A percentile compares a stretch with the other conserved stretches of the same genome.
These are phyloP conservation scores for Albugo candida DNA, from an alignment of 352 stramenopile genomes.

Conservation along the genomic window DNA sequence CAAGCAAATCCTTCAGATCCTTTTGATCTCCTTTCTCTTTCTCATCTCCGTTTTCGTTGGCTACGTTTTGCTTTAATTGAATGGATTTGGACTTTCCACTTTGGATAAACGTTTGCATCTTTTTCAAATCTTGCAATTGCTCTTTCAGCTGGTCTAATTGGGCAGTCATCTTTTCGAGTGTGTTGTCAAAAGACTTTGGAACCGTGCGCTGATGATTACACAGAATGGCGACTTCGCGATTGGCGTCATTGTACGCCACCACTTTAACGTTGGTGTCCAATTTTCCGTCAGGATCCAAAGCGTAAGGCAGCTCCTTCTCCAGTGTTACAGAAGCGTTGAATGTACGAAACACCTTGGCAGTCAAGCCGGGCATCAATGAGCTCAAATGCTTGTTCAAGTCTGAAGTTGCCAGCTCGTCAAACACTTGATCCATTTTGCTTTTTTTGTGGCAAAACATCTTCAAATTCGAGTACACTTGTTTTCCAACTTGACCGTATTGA, in stretches of 20 bases:
- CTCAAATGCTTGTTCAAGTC: conserved; percentile 98
- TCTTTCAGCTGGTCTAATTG: conserved; percentile 85
- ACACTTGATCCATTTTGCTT: conserved; percentile 94
- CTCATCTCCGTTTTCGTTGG: conserved; percentile 56
- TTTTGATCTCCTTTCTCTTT: conserved; percentile 30
- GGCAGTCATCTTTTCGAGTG: conserved; percentile 87
- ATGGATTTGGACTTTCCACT: conserved; percentile 80
- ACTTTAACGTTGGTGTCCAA: conserved; percentile 81
- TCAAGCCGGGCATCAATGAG: conserved; percentile 96
- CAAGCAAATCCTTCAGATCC: conserved; percentile 18
- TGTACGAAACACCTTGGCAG: conserved; percentile 99
- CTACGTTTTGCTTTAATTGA: conserved; percentile 62
- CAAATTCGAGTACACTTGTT: conserved; percentile 90
- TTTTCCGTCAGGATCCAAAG: conserved; percentile 30
- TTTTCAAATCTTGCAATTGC: conserved; percentile 90
- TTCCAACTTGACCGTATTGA: conserved; percentile 78
- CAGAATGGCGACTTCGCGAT: conserved; percentile 99
- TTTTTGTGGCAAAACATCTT: conserved; percentile 91
- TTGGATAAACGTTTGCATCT: conserved; percentile 76
- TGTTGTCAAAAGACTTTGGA: conserved; percentile 91
- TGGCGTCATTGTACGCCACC: conserved; percentile 99
- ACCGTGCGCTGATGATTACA: conserved; percentile 99
- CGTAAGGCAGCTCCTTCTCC: conserved; percentile 87
- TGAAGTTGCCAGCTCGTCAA: conserved; percentile 89
- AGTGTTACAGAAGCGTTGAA: conserved; percentile 99